Conservation (phyloP, 2,329 filamentous ascomycete species). For the Botrytis hyacinthi region DNA sequence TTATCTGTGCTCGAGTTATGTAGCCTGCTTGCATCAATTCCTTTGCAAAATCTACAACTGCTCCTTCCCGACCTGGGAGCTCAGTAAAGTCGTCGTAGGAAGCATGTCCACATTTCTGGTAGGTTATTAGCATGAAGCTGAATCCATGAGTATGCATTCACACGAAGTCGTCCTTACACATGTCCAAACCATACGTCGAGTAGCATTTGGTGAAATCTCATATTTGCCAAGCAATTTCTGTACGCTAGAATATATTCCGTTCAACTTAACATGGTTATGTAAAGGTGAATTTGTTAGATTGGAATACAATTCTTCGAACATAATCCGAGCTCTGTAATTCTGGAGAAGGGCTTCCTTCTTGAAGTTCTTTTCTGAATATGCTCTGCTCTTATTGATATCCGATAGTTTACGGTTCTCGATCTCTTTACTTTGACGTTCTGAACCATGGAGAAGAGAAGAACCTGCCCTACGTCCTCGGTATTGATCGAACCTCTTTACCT, state of each 20-base stretch:
- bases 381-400: not conserved
- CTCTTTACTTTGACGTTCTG: no score
- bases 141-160: not conserved
- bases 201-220: not conserved
- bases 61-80: not conserved
- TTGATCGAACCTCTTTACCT: not conserved
- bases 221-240: not conserved
- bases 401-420: not conserved
- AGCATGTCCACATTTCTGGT: not conserved
- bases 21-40: slow-evolving; percentile 4
- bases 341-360: not conserved
- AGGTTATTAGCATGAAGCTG: not conserved
- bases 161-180: not conserved
- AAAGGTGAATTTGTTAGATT: no score
- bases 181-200: not conserved
- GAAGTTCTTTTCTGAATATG: not conserved
- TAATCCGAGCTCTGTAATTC: no score
- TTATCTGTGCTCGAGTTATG: not conserved
- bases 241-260: no score
- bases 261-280: not conserved
- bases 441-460: not conserved
- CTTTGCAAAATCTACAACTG: not conserved
- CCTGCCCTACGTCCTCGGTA: not conserved
- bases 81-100: not conserved
- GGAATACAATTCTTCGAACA: not conserved